Conservation (phyloP, 2,329 filamentous ascomycete species). For the Bipolaris gigantea region DNA sequence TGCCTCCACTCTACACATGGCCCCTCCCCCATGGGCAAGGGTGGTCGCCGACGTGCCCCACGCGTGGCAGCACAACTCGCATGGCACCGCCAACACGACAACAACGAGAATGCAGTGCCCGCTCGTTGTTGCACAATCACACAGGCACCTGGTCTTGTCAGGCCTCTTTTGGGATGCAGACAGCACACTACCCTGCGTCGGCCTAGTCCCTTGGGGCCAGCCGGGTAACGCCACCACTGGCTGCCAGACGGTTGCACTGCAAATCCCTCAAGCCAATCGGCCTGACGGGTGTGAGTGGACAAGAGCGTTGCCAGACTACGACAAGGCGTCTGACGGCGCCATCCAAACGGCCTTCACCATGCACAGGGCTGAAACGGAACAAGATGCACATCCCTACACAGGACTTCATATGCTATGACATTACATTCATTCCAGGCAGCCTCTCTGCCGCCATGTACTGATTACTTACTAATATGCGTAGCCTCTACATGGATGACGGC, state of each 20-base stretch:
- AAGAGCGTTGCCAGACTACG: slow-evolving; percentile 27
- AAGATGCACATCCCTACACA: no score
- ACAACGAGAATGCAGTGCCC: slow-evolving; percentile 20
- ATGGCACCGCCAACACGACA: slow-evolving; percentile 32
- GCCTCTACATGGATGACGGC: not conserved
- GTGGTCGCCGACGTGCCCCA: slow-evolving; percentile 21
- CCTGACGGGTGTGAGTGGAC: slow-evolving; percentile 12
- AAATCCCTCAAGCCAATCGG: slow-evolving; percentile 27
- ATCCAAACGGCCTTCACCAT: not conserved
- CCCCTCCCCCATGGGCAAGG: slow-evolving; percentile 9
- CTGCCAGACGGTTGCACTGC: slow-evolving; percentile 21
- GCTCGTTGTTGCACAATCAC: slow-evolving; percentile 8
- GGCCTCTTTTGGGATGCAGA: slow-evolving; percentile 20
- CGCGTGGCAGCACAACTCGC: slow-evolving; percentile 19
- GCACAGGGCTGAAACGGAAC: no score
- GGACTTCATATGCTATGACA: not conserved
- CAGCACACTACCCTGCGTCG: slow-evolving; percentile 20
- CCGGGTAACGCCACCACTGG: slow-evolving; percentile 13
- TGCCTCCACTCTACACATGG: not conserved
- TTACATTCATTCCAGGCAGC: not conserved
- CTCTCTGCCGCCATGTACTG: not conserved
- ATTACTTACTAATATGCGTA: slow-evolving; percentile 16
- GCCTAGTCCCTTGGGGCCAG: not conserved
- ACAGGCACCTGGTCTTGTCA: slow-evolving; percentile 17
- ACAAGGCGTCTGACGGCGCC: slow-evolving; percentile 7